These are phyloP conservation scores for Lagerstroemia speciosa DNA, from an alignment of 345 rosid species.

Conservation along the genomic window DNA sequence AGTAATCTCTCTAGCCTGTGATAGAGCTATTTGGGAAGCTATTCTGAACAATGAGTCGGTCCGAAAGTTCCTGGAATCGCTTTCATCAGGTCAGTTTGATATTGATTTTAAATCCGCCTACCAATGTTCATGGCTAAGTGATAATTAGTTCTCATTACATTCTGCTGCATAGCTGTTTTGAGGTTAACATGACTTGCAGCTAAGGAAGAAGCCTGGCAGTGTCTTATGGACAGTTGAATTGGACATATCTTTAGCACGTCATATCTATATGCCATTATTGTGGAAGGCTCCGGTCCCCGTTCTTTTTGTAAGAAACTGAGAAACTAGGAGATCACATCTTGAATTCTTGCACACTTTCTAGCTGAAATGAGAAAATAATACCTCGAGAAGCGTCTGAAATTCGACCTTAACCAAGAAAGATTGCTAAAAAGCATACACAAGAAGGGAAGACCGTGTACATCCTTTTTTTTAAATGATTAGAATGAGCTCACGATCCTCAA, in stretches of 20 bases:
- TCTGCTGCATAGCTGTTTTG: background rate
- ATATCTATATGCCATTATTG: too few species aligned
- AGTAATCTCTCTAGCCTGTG: conserved; percentile 37
- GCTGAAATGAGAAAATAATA: background rate
- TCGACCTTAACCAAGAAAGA: background rate
- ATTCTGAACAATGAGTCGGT: conserved; percentile 33
- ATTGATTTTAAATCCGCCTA: background rate
- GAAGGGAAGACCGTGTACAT: background rate
- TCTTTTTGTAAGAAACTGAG: too few species aligned
- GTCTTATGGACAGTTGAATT: background rate
- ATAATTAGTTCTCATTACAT: too few species aligned
- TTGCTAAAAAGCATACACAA: background rate
- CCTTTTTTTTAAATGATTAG: background rate
- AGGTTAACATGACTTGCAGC: background rate
- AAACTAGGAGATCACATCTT: too few species aligned
- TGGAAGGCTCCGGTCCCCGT: too few species aligned
- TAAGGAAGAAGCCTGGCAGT: background rate
- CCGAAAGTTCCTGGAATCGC: conserved; percentile 21
- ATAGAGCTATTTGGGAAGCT: conserved; percentile 49
- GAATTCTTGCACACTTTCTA: too few species aligned
- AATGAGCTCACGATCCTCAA: background rate
- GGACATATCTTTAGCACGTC: background rate
- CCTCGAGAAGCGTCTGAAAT: background rate
- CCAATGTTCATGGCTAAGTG: background rate
- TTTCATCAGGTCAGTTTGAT: conserved; percentile 20